phyloP scores from a whole-genome alignment of 768 basidiomycete genomes.

The Cystoderma amianthinum region DNA sequence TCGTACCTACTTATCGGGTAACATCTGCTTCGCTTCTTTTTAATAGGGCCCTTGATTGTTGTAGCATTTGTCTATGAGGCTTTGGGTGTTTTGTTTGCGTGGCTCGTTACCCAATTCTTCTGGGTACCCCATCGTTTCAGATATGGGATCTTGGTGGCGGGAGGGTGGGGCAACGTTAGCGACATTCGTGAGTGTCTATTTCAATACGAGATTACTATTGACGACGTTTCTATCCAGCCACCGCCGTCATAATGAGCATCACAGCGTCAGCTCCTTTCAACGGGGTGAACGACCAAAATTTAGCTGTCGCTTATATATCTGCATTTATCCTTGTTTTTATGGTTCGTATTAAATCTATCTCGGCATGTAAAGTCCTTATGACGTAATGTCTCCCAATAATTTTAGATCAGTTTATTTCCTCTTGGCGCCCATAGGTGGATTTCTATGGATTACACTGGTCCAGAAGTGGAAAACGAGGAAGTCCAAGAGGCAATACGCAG shows the following conservation, averaged over 20 bases:
- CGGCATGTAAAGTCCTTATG: background rate
- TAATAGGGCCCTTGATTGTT: slow-evolving; percentile 53
- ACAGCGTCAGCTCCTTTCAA: slow-evolving; percentile 57
- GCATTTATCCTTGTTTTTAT: slow-evolving; percentile 54
- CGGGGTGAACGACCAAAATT: slow-evolving; percentile 45
- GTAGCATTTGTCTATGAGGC: slow-evolving; percentile 54
- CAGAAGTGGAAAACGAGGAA: slow-evolving; percentile 54
- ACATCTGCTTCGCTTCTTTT: background rate
- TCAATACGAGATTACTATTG: background rate
- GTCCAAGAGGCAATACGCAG: slow-evolving; percentile 35
- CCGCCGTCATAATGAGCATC: slow-evolving; percentile 57
- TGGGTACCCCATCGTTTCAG: slow-evolving; percentile 78
- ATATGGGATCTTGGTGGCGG: slow-evolving; percentile 63
- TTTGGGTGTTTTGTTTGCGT: slow-evolving; percentile 47
- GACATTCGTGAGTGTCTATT: slow-evolving; percentile 51
- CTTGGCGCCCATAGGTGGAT: slow-evolving; percentile 49
- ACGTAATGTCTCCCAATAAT: background rate
- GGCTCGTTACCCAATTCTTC: slow-evolving; percentile 51
- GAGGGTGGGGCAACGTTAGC: slow-evolving; percentile 63
- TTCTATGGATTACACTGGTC: slow-evolving; percentile 57
- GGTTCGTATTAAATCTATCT: slow-evolving; percentile 22
- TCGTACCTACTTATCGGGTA: background rate
- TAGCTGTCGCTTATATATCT: slow-evolving; percentile 63
- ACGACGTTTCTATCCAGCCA: slow-evolving; percentile 34
- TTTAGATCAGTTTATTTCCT: slow-evolving; percentile 59